Evolutionary conservation across 345 rosid species (phyloP).

Genomic region (Bruguiera gymnorhiza): DNA sequence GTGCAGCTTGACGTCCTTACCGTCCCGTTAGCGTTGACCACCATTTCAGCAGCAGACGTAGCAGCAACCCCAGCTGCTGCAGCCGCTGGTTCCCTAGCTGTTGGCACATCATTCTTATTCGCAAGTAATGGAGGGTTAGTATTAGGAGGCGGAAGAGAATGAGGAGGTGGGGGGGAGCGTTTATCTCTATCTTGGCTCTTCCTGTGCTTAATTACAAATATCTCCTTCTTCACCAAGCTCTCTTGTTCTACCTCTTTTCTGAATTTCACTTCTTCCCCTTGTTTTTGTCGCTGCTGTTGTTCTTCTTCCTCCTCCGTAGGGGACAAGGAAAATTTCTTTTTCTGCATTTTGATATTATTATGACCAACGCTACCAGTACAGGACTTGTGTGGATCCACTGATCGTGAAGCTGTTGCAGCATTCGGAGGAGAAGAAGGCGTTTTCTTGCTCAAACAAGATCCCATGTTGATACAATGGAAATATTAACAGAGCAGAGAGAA

Average conservation of each 20-base stretch:
- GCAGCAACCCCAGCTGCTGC: slow-evolving; percentile 7
- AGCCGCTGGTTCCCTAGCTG: slow-evolving; percentile 1
- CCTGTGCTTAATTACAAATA: slow-evolving; percentile 78
- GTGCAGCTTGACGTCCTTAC: slow-evolving; percentile 57
- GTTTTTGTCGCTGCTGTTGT: neutral
- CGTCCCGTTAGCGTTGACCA: slow-evolving; percentile 11
- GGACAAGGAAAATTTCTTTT: no score
- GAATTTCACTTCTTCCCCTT: slow-evolving; percentile 2
- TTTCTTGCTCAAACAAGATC: slow-evolving; percentile 63
- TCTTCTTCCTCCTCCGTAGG: slow-evolving; percentile 2
- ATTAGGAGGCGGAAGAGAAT: neutral
- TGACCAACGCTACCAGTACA: no score
- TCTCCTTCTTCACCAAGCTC: slow-evolving; percentile 49
- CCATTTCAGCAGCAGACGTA: slow-evolving; percentile 14
- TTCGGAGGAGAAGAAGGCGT: slow-evolving; percentile 29
- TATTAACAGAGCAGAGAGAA: neutral
- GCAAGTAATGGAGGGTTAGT: no score
- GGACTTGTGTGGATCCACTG: slow-evolving; percentile 6
- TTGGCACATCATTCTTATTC: neutral
- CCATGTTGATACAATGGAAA: slow-evolving; percentile 32
- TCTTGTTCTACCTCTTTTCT: slow-evolving; percentile 16
- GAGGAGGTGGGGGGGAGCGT: slow-evolving; percentile 26
- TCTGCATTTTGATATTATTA: neutral
- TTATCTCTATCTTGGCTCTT: slow-evolving; percentile 65
- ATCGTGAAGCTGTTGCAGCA: slow-evolving; percentile 5